Conservation (phyloP, 108 stramenopile genomes). For the Nitzschia sp. region DNA sequence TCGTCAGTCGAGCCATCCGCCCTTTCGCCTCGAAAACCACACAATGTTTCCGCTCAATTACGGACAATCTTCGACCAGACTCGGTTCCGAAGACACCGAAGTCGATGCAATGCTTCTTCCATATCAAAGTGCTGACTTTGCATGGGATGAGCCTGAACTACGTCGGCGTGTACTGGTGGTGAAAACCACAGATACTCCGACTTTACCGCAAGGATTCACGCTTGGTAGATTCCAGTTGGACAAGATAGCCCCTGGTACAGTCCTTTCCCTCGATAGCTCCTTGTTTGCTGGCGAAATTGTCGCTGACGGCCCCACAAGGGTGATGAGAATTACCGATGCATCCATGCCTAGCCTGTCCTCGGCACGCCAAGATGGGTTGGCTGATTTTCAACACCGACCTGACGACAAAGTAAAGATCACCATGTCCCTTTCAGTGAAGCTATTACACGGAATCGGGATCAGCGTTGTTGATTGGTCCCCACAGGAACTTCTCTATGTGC, state of each 20-base stretch:
- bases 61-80: conserved; percentile 32
- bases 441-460: conserved; percentile 41
- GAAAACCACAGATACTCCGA: conserved; percentile 28
- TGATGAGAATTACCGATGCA: conserved; percentile 53
- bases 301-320: conserved; percentile 66
- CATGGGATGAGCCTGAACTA: conserved; percentile 69
- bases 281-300: conserved; percentile 38
- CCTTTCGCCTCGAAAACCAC: conserved; percentile 70
- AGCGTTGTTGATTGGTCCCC: conserved; percentile 69
- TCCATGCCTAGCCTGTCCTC: conserved; percentile 30
- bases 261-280: conserved; percentile 20
- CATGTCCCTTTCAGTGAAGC: conserved; percentile 14
- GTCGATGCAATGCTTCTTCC: conserved; percentile 52
- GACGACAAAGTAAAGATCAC: conserved; percentile 17
- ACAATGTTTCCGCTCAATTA: conserved; percentile 53
- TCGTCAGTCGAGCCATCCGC: conserved; percentile 46
- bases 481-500: conserved; percentile 55
- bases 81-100: conserved; percentile 22
- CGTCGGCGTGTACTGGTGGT: conserved; percentile 28
- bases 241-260: conserved; percentile 48
- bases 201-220: conserved; percentile 9
- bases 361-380: conserved; percentile 14
- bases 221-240: conserved; percentile 53
- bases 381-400: conserved; percentile 20
- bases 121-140: conserved; percentile 61